These are phyloP conservation scores for Arthrobotrys megalospora DNA, from an alignment of 2,329 filamentous ascomycete genomes.

Conservation along the genomic window DNA sequence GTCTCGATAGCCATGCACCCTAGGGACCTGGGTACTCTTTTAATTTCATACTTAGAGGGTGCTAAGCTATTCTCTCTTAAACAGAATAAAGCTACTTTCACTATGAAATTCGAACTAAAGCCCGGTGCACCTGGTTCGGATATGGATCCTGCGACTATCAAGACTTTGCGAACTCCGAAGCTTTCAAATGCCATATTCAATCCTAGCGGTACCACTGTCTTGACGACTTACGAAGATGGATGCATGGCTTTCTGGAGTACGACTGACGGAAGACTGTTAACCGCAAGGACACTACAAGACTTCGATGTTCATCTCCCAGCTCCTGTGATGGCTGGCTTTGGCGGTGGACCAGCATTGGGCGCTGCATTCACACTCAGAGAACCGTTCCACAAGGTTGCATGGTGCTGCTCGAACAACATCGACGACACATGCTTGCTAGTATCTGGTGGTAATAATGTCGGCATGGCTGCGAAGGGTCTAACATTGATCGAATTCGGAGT, in stretches of 20 bases:
- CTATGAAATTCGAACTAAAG: slow-evolving; percentile 86
- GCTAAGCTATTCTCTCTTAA: slow-evolving; percentile 96
- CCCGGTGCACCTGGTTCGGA: slow-evolving; percentile 85
- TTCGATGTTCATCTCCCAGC: slow-evolving; percentile 75
- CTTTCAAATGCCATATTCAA: slow-evolving; percentile 92
- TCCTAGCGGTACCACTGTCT: slow-evolving; percentile 89
- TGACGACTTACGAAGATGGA: slow-evolving; percentile 90
- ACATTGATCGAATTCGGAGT: slow-evolving; percentile 90
- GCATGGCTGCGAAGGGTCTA: slow-evolving; percentile 79
- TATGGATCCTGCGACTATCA: slow-evolving; percentile 75
- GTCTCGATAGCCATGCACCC: slow-evolving; percentile 89
- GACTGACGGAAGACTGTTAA: slow-evolving; percentile 86
- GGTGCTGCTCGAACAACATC: slow-evolving; percentile 93
- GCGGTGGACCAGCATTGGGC: slow-evolving; percentile 66
- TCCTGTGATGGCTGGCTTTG: slow-evolving; percentile 70
- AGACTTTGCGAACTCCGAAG: slow-evolving; percentile 78
- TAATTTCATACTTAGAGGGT: slow-evolving; percentile 92
- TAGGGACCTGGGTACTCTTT: slow-evolving; percentile 88
- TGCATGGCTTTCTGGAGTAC: slow-evolving; percentile 95
- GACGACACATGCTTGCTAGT: slow-evolving; percentile 93
- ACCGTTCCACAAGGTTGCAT: slow-evolving; percentile 83
- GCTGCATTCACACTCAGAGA: slow-evolving; percentile 76
- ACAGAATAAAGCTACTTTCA: slow-evolving; percentile 82
- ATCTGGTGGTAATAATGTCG: slow-evolving; percentile 81
- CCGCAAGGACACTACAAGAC: slow-evolving; percentile 84